Percentiles rank a stretch among this genome's conserved stretches.
phyloP scores from a whole-genome alignment of 495 filamentous ascomycete genomes.

The Bryoglossum gracile region DNA sequence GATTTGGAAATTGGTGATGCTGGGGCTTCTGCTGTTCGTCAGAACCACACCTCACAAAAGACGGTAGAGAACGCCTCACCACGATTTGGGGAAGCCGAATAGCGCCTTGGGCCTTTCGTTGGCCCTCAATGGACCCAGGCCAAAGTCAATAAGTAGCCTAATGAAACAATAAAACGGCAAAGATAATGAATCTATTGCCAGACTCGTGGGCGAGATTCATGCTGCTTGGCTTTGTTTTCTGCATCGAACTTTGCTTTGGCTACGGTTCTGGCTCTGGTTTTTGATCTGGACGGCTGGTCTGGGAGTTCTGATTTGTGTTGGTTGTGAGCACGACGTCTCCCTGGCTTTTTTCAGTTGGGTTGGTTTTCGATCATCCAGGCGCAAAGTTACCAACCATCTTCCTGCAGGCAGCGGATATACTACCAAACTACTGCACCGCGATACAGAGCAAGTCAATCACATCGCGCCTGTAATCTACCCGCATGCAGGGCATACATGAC shows the following conservation, averaged over 20 bases:
- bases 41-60: not conserved
- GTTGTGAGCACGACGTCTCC: too few relatives aligned
- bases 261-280: too few relatives aligned
- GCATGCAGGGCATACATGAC: slow-evolving; percentile 11
- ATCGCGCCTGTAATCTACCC: slow-evolving; percentile 4
- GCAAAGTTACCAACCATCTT: too few relatives aligned
- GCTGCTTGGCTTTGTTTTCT: too few relatives aligned
- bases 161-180: too few relatives aligned
- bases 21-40: not conserved
- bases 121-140: not conserved
- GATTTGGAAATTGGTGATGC: not conserved
- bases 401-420: slow-evolving; percentile 19
- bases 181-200: too few relatives aligned
- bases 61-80: not conserved
- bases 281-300: too few relatives aligned
- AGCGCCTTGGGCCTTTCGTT: not conserved
- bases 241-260: too few relatives aligned
- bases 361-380: too few relatives aligned
- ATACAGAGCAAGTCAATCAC: slow-evolving; percentile 7
- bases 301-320: too few relatives aligned
- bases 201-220: too few relatives aligned
- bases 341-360: too few relatives aligned
- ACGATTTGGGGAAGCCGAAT: not conserved
- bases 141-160: not conserved
- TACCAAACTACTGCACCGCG: slow-evolving; percentile 18